phyloP scores from a whole-genome alignment of 495 filamentous ascomycete genomes.

The Daldinia decipiens region DNA sequence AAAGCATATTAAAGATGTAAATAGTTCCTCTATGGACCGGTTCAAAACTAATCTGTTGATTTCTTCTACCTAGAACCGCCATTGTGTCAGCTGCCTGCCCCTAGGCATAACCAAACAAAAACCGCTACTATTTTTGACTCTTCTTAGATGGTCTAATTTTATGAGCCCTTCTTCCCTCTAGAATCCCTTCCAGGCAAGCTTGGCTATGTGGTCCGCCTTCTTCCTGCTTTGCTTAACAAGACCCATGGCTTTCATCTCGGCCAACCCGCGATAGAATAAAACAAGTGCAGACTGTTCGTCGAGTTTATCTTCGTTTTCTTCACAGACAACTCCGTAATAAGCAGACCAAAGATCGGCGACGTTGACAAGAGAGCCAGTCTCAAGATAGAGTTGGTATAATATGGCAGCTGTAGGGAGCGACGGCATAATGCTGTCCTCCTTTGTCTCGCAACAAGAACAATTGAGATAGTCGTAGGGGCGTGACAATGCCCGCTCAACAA shows the following conservation, averaged over 20 bases:
- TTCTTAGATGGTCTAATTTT: background rate
- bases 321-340: constrained; percentile 78
- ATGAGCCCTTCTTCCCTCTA: constrained; percentile 13
- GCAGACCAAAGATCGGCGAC: constrained; percentile 89
- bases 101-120: constrained; percentile 23
- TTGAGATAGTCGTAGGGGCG: constrained; percentile 87
- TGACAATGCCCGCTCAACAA: constrained; percentile 82
- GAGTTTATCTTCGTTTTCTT: constrained; percentile 60
- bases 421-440: constrained; percentile 60
- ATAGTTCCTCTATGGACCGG: constrained; percentile 2
- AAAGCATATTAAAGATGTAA: constrained; percentile 27
- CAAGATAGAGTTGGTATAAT: constrained; percentile 89
- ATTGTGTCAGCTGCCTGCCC: constrained; percentile 11
- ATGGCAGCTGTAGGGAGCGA: constrained; percentile 83
- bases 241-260: constrained; percentile 85
- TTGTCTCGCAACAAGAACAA: constrained; percentile 70
- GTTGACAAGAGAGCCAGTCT: constrained; percentile 89
- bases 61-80: constrained; percentile 17
- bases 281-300: constrained; percentile 68
- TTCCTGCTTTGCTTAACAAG: constrained; percentile 90
- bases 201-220: constrained; percentile 90
- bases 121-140: constrained; percentile 22
- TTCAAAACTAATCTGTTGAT: constrained; percentile 22
- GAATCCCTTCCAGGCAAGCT: constrained; percentile 64
- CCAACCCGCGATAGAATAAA: constrained; percentile 82